These are phyloP conservation scores for Penicillium concentricum DNA, from an alignment of 2,329 filamentous ascomycete genomes.

Conservation along the genomic window DNA sequence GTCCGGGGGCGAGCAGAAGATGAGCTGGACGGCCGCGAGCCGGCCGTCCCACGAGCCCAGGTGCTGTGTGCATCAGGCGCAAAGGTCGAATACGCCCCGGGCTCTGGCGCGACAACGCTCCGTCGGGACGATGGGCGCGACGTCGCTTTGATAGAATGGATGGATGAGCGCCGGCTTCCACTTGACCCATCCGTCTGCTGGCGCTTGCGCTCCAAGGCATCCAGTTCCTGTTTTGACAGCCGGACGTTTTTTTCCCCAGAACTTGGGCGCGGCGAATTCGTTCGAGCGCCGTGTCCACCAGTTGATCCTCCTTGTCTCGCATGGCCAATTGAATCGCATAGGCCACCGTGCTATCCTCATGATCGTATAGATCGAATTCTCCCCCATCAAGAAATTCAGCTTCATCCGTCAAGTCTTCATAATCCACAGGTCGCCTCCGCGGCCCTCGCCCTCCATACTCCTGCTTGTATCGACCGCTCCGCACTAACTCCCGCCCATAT, in stretches of 20 bases:
- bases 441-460: conserved; percentile 33
- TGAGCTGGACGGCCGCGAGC: conserved; percentile 39
- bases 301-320: conserved; percentile 67
- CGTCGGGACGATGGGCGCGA: conserved; percentile 23
- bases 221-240: conserved; percentile 75
- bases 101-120: conserved; percentile 14
- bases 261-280: conserved; percentile 76
- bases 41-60: conserved; percentile 48
- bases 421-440: conserved; percentile 35
- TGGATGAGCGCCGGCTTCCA: conserved; percentile 17
- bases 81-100: conserved; percentile 34
- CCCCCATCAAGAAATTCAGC: conserved; percentile 46
- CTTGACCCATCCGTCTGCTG: conserved; percentile 47
- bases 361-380: conserved; percentile 55
- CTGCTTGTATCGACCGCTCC: conserved; percentile 33
- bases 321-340: conserved; percentile 55
- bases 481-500: conserved; percentile 32
- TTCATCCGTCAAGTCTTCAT: conserved; percentile 52
- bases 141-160: conserved; percentile 19
- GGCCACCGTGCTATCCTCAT: conserved; percentile 45
- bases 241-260: conserved; percentile 76
- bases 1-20: conserved; percentile 46
- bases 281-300: conserved; percentile 75
- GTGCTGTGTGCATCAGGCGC: conserved; percentile 44
- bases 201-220: conserved; percentile 71